Evolutionary conservation across 495 filamentous ascomycete genomes (phyloP).

Genomic region (Aspergillus homomorphus): DNA sequence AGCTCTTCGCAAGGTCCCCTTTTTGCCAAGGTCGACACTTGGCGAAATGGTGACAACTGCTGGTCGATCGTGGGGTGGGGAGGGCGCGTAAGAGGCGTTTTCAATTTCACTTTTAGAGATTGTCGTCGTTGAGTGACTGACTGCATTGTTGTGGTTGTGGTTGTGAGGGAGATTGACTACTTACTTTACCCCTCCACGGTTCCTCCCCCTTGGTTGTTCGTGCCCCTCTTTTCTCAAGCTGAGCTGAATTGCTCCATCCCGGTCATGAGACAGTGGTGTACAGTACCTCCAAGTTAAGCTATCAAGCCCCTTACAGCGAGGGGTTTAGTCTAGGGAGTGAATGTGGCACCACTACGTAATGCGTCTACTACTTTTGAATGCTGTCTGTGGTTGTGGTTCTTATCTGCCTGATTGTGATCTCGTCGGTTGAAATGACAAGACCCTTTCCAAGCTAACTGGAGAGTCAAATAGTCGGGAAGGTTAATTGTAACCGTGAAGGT

Average conservation of each 20-base stretch:
- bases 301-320: not conserved
- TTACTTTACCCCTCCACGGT: no score
- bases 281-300: no score
- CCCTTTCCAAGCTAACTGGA: no score
- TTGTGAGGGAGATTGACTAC: not conserved
- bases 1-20: not conserved
- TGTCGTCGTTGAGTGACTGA: no score
- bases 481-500: not conserved
- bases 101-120: no score
- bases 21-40: not conserved
- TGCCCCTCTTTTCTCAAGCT: not conserved
- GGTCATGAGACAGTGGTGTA: no score
- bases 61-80: not conserved
- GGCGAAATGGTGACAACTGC: no score
- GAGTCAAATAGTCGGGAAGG: not conserved
- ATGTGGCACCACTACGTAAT: not conserved
- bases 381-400: not conserved
- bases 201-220: not conserved
- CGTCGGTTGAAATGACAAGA: not conserved
- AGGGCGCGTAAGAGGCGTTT: not conserved
- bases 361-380: no score
- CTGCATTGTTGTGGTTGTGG: not conserved
- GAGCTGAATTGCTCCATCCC: not conserved
- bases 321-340: not conserved
- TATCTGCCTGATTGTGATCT: not conserved